Conservation (phyloP, 1,284 basidiomycete genomes). For the Ganoderma multipileum region DNA sequence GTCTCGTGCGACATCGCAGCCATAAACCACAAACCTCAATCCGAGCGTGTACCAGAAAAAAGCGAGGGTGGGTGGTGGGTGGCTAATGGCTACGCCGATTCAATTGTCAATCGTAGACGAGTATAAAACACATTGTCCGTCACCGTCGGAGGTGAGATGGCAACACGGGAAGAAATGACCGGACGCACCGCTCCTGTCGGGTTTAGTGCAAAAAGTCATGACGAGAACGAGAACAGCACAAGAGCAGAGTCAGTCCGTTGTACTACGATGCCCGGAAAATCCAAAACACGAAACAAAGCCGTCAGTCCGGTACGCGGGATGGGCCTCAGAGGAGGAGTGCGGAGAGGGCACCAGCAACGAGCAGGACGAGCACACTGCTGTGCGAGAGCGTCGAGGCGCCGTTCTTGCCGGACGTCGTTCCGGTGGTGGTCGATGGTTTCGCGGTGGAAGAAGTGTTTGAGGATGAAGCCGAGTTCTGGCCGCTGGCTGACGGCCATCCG, state of each 20-base stretch:
- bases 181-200: not conserved
- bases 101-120: not conserved
- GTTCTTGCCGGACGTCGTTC: constrained; percentile 13
- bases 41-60: not conserved
- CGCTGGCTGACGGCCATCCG: constrained; percentile 32
- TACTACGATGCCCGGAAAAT: not conserved
- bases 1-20: not conserved
- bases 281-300: not conserved
- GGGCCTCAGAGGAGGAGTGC: constrained; percentile 15
- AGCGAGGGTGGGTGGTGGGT: not conserved
- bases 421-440: not conserved
- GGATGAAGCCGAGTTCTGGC: constrained; percentile 8
- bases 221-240: not conserved
- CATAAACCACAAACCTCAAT: not conserved
- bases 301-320: not conserved
- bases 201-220: not conserved
- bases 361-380: constrained; percentile 15
- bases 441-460: constrained; percentile 9
- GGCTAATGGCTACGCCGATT: not conserved
- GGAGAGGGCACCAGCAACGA: constrained; percentile 12
- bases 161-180: not conserved
- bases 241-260: not conserved
- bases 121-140: constrained; percentile 1
- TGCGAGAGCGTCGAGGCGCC: constrained; percentile 9
- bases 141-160: not conserved